Percentiles rank a stretch among this genome's conserved stretches.
Evolutionary conservation across 1,139 yeast species (phyloP).

Genomic region (Ashbya aceris): DNA sequence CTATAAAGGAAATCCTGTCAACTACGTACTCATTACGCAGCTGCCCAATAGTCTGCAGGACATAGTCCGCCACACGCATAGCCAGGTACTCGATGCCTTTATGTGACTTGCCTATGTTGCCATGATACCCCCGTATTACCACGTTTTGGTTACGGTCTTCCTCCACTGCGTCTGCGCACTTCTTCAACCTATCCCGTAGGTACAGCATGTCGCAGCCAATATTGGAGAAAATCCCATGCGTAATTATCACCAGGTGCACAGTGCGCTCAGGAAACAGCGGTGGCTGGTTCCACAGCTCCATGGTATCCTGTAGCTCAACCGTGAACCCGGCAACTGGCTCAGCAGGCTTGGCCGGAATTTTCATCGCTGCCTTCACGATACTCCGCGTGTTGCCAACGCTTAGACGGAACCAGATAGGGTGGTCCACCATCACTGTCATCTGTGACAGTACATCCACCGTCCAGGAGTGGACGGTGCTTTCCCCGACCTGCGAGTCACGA

Average conservation of each 20-base stretch:
- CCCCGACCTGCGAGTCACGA: slow-evolving; percentile 32
- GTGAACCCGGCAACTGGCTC: slow-evolving; percentile 18
- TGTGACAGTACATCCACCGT: slow-evolving; percentile 50
- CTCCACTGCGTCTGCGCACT: slow-evolving; percentile 17
- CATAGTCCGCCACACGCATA: slow-evolving; percentile 46
- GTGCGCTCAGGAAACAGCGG: slow-evolving; percentile 39
- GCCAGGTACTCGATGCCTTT: slow-evolving; percentile 55
- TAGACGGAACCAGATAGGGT: slow-evolving; percentile 28
- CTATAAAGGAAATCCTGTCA: slow-evolving; percentile 48
- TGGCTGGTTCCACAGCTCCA: slow-evolving; percentile 43
- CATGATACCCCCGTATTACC: slow-evolving; percentile 50
- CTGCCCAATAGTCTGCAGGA: slow-evolving; percentile 40
- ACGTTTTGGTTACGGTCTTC: slow-evolving; percentile 33
- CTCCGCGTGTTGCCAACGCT: slow-evolving; percentile 23
- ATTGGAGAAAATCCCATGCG: slow-evolving; percentile 63
- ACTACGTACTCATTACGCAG: slow-evolving; percentile 33
- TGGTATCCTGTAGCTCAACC: slow-evolving; percentile 38
- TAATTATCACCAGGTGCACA: slow-evolving; percentile 49
- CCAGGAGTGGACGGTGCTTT: slow-evolving; percentile 38
- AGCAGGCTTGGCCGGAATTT: not conserved
- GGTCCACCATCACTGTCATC: slow-evolving; percentile 36
- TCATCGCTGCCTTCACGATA: slow-evolving; percentile 12
- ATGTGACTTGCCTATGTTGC: slow-evolving; percentile 54
- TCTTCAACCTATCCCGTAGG: slow-evolving; percentile 48
- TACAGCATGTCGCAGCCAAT: slow-evolving; percentile 55